A percentile compares a stretch with the other conserved stretches of the same genome.
Evolutionary conservation across 495 filamentous ascomycete species (phyloP).

Genomic region (Chaetomidium leptoderma): DNA sequence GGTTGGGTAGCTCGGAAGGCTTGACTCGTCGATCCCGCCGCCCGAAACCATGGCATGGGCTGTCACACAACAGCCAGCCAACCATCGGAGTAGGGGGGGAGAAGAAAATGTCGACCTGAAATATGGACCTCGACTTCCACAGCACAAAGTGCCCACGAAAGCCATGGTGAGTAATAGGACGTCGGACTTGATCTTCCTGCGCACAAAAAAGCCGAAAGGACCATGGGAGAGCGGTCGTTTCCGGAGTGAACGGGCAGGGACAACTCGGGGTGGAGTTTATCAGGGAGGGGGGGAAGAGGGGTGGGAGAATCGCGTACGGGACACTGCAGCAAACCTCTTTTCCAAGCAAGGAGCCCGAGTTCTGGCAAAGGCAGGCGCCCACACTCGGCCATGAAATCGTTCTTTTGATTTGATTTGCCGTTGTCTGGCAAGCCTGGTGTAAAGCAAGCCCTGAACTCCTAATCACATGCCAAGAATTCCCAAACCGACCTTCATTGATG

Average conservation of each 20-base stretch:
- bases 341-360: conserved; percentile 6
- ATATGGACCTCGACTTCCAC: conserved; percentile 49
- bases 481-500: conserved; percentile 30
- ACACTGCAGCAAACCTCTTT: conserved; percentile 4
- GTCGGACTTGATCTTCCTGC: conserved; percentile 42
- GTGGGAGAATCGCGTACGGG: conserved; percentile 11
- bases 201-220: conserved; percentile 44
- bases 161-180: conserved; percentile 50
- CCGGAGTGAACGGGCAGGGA: conserved; percentile 21
- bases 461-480: conserved; percentile 42
- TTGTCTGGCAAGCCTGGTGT: conserved; percentile 42
- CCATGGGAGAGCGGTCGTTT: conserved; percentile 39
- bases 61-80: conserved; percentile 4
- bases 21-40: background rate
- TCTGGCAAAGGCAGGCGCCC: conserved; percentile 10
- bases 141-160: conserved; percentile 32
- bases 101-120: conserved; percentile 39
- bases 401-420: conserved; percentile 44
- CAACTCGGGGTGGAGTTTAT: conserved; percentile 6
- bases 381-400: conserved; percentile 35
- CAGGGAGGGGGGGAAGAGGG: background rate
- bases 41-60: conserved; percentile 3
- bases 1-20: background rate
- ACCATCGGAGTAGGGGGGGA: no score
- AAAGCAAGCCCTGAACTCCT: conserved; percentile 51